Base-by-base conservation (phyloP, 1,139 yeast species). In the Yamadazyma siamensis region DNA sequence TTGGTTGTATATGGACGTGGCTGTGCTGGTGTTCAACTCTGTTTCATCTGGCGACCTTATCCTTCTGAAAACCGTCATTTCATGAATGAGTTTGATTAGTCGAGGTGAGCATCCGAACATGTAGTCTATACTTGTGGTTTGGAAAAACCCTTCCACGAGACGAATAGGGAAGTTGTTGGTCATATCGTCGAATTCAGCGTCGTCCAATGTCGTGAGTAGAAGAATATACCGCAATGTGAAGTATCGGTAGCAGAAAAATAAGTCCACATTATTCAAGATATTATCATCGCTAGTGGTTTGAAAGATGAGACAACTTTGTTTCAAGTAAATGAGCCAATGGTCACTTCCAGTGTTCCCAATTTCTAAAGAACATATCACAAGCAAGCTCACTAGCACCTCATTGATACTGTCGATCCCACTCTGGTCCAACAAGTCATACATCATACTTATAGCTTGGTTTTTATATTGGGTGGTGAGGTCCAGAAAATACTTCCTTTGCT, bases 91-190 rank as follows among this genome's bases (percentile, higher is more conserved):
- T 28, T 39, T 32, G 2, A 54, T 29, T 6, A 55, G 34, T 27
- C 43, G 38, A 3, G 61, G 59, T 1, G 60, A 52, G 34, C 60
- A 55, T 6, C 61, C 61, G 30, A 50, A 46, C 50, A 53, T 45
- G 21, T 49, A 51, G 32, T 56, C 61, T 10, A 56, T 44, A 1
- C 25, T 22, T 13, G 38, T 36, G 24, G 24, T 33, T n/a, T 44
- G 35, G 29, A 52, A 56, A 24, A 50, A 37, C 1, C 29, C 23
- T 9, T 40, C 46, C 3, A 54, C 44, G 7, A 48, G 32, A 20
- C 50, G 54, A 50, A 55, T 45, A 7, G 49, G 52, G 21, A 46
- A 43, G 2, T 28, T 21, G 2, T 30, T 29, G 14, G 41, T 23
- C 29, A 56, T 43, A 4, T 15, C 20, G 1, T 27, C 23, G 14